These are phyloP conservation scores for Malus hybrid DNA, from an alignment of 331 rosid species.

Conservation along the genomic window DNA sequence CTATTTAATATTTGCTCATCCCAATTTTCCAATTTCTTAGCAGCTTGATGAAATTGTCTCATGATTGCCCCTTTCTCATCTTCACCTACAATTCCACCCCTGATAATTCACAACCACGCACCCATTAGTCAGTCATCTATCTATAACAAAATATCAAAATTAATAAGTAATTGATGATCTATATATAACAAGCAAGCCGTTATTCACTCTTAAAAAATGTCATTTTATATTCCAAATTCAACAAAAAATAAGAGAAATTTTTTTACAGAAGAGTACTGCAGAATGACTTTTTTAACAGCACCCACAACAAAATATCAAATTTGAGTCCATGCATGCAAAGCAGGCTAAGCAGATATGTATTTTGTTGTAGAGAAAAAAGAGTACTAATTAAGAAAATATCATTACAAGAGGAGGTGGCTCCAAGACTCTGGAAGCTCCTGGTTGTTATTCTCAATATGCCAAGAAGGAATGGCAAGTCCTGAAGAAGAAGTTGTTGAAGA, in stretches of 20 bases:
- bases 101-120: slow-evolving; percentile 12
- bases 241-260: background rate
- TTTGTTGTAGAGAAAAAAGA: background rate
- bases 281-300: background rate
- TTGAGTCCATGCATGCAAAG: slow-evolving; percentile 1
- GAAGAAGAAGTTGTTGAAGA: slow-evolving; percentile 11
- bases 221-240: background rate
- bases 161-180: background rate
- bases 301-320: background rate
- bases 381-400: background rate
- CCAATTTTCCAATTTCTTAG: slow-evolving; percentile 61
- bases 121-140: background rate
- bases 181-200: no score
- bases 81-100: slow-evolving; percentile 66
- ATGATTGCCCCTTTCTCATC: slow-evolving; percentile 44
- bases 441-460: slow-evolving; percentile 31
- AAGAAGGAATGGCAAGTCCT: slow-evolving; percentile 47
- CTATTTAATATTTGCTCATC: slow-evolving; percentile 38
- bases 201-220: background rate
- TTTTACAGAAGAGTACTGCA: background rate
- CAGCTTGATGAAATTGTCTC: slow-evolving; percentile 28
- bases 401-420: slow-evolving; percentile 87
- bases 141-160: background rate
- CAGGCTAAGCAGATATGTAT: background rate
- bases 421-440: slow-evolving; percentile 85